phyloP scores from a whole-genome alignment of 352 stramenopile genomes.

The Phytopythium boreale region DNA sequence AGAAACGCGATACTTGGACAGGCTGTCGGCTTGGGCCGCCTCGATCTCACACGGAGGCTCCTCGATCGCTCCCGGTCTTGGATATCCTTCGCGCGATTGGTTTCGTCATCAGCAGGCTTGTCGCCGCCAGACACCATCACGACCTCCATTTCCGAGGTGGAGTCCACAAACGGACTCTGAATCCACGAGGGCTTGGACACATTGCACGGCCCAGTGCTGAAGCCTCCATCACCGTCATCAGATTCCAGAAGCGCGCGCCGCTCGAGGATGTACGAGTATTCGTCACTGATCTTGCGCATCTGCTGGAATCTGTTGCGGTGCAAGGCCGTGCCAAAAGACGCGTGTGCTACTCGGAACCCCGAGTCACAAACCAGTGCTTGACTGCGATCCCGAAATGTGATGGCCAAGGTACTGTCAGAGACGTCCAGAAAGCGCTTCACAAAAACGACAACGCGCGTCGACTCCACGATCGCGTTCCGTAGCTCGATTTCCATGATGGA shows the following conservation, averaged over 20 bases:
- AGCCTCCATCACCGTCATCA: slow-evolving; percentile 12
- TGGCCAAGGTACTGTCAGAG: background rate
- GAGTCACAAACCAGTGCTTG: too few relatives aligned
- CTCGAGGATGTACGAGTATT: slow-evolving; percentile 69
- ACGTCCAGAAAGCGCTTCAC: slow-evolving; percentile 35
- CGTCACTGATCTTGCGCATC: slow-evolving; percentile 62
- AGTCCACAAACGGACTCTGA: slow-evolving; percentile 45
- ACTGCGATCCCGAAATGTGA: background rate
- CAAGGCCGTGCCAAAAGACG: slow-evolving; percentile 12
- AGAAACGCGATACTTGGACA: slow-evolving; percentile 32
- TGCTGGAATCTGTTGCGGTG: slow-evolving; percentile 43
- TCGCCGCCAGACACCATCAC: slow-evolving; percentile 30
- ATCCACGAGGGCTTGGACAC: slow-evolving; percentile 47
- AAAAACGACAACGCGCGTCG: slow-evolving; percentile 25
- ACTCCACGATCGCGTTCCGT: slow-evolving; percentile 17
- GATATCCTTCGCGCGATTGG: background rate
- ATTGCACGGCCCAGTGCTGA: slow-evolving; percentile 27
- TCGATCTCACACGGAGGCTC: background rate
- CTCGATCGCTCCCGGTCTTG: background rate
- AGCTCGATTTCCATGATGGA: slow-evolving; percentile 20
- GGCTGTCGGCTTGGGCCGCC: background rate
- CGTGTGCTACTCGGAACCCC: background rate
- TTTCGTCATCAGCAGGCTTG: slow-evolving; percentile 6
- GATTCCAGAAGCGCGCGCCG: slow-evolving; percentile 29
- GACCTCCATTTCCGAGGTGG: slow-evolving; percentile 46